A percentile compares a stretch with the other conserved stretches of the same genome.
phyloP scores from a whole-genome alignment of 805 yeast species.

The Candida namnaoensis region DNA sequence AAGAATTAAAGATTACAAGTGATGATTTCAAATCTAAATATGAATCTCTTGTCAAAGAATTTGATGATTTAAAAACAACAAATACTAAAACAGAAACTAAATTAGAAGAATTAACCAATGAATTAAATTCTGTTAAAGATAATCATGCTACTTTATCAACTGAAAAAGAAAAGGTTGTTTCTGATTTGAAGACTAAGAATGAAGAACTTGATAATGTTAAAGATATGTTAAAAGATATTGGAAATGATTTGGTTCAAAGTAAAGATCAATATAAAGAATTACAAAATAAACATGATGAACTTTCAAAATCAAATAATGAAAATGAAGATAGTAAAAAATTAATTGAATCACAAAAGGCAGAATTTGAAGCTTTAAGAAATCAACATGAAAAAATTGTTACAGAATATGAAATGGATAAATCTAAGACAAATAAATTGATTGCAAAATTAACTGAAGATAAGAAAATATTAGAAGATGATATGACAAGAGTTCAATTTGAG shows the following conservation, averaged over 20 bases:
- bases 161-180: slow-evolving; percentile 5
- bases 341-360: slow-evolving; percentile 14
- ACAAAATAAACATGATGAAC: slow-evolving; percentile 7
- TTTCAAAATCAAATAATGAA: slow-evolving; percentile 6
- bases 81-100: slow-evolving; percentile 5
- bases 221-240: slow-evolving; percentile 71
- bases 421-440: slow-evolving; percentile 5
- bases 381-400: slow-evolving; percentile 26
- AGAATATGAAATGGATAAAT: slow-evolving; percentile 13
- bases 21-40: slow-evolving; percentile 11
- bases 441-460: slow-evolving; percentile 15
- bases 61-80: slow-evolving; percentile 12
- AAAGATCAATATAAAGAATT: slow-evolving; percentile 45
- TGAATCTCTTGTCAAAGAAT: slow-evolving; percentile 9
- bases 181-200: slow-evolving; percentile 28
- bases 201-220: slow-evolving; percentile 64
- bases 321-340: slow-evolving; percentile 6
- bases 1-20: slow-evolving; percentile 3
- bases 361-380: slow-evolving; percentile 20
- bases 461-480: slow-evolving; percentile 3
- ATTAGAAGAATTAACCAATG: slow-evolving; percentile 8
- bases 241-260: slow-evolving; percentile 70
- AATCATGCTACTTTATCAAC: too few relatives aligned
- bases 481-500: slow-evolving; percentile 5
- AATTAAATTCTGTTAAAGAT: slow-evolving; percentile 11